Conservation (phyloP, 345 rosid genomes). For the Orychophragmus violaceus region DNA sequence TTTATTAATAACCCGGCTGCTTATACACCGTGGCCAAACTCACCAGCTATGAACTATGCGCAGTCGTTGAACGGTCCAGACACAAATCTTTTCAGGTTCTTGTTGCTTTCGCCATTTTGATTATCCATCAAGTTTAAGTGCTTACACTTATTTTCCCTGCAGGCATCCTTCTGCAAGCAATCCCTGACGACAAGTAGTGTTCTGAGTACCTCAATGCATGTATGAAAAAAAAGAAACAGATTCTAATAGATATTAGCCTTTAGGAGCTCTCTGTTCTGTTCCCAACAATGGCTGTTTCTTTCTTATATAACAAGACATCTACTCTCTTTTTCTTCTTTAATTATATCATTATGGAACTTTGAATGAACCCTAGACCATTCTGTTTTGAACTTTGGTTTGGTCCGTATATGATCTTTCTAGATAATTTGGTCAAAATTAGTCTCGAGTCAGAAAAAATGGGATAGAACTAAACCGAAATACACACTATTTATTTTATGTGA, state of each 20-base stretch:
- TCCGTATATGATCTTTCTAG: neutral
- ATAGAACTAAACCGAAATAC: neutral
- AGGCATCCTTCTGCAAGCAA: constrained; percentile 56
- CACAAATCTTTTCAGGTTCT: constrained; percentile 67
- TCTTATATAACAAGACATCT: constrained; percentile 30
- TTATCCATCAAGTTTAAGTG: neutral
- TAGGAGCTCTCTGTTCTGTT: constrained; percentile 25
- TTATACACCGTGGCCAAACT: constrained; percentile 67
- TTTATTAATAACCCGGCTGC: constrained; percentile 41
- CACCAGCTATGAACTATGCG: constrained; percentile 60
- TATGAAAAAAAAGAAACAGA: constrained; percentile 13
- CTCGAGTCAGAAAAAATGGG: neutral
- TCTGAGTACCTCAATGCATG: constrained; percentile 23
- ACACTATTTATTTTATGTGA: constrained; percentile 16
- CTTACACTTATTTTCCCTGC: neutral
- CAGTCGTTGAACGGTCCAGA: constrained; percentile 61
- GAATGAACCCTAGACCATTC: neutral
- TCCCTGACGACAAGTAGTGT: constrained; percentile 55
- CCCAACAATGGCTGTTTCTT: constrained; percentile 19
- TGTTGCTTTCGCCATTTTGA: neutral
- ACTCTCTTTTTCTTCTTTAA: neutral
- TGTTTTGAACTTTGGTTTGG: neutral
- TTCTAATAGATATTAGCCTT: constrained; percentile 23
- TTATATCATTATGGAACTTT: constrained; percentile 4
- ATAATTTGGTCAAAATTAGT: neutral